Evolutionary conservation across 1,139 yeast genomes (phyloP), one percentile per base, ranked within the genome.

Genomic region (Saccharomyces hybrid): DNA sequence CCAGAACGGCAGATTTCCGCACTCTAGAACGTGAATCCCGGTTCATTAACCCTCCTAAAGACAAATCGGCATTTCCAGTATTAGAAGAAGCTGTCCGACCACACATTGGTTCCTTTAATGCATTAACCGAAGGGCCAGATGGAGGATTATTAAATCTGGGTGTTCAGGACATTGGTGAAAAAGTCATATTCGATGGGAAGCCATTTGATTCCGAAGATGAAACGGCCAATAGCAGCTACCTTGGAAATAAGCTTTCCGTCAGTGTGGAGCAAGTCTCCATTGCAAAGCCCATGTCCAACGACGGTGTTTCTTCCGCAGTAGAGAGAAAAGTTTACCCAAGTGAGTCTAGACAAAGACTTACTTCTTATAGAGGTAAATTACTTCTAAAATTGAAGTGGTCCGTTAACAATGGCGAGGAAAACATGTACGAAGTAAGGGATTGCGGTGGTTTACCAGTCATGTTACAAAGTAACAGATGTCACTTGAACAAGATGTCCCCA

Each of bases 61-160:
- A 88, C 64, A 81, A 86, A 67, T 78, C 88, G 27, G 88, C 89
- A 1, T 93, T 75, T 66, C 96, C 97, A 6, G 74, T 90, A 51
- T 78, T 95, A 49, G 80, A 81, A 57, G 95, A 88, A 58, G 98
- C 99, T 11, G 95, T 93, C 44, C 82, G 83, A 57, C 99, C 99
- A 11, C 99, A 93, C 70, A 80, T 95, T 57, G 98, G 96, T 8
- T 93, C 99, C 2, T 93, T 93, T 78, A 86, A 93, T 76, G 98
- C 97, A 12, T 78, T 93, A 56, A 87, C 96, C 46, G 96, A 88
- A 57, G 96, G 96, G 27, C 82, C 84, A 29, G 82, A 78, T 53
- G 95, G 93, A 38, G 97, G 97, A 3, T 74, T 93, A 49, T 77
- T 93, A 59, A 90, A 91, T 69, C 74, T 86, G 54, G 98, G 88